These are phyloP conservation scores for Arabis alpina DNA, from an alignment of 345 rosid species.

Conservation along the genomic window DNA sequence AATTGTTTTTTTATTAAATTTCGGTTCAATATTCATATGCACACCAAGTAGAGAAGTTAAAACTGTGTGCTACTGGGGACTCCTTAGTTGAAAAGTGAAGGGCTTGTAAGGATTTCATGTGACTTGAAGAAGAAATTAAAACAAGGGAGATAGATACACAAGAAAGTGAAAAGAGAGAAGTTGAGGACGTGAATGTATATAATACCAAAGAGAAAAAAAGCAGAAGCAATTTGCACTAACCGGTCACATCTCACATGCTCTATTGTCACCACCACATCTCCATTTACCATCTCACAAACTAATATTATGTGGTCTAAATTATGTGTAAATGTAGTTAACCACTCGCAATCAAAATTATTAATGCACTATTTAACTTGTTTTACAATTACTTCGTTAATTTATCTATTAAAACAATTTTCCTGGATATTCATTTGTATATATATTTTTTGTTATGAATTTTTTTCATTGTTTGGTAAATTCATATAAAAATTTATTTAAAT, in stretches of 20 bases:
- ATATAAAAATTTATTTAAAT: too few species aligned
- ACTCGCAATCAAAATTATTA: constrained; percentile 1
- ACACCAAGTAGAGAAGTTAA: background rate
- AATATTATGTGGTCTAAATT: constrained; percentile 36
- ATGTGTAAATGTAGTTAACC: constrained; percentile 17
- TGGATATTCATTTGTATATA: too few species aligned
- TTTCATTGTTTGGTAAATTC: too few species aligned
- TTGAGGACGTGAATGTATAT: constrained; percentile 39
- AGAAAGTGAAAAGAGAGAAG: constrained; percentile 41
- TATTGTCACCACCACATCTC: constrained; percentile 42
- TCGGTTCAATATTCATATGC: background rate
- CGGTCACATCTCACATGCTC: constrained; percentile 51
- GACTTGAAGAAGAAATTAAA: constrained; percentile 38
- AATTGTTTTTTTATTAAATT: background rate
- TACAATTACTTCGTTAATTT: too few species aligned
- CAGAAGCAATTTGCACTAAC: constrained; percentile 39
- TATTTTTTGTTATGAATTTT: too few species aligned
- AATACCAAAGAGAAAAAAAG: constrained; percentile 22
- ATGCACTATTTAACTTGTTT: background rate
- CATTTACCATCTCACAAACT: constrained; percentile 39
- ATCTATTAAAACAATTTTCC: too few species aligned
- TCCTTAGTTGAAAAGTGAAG: constrained; percentile 32
- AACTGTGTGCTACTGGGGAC: constrained; percentile 35
- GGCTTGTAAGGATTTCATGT: constrained; percentile 43
- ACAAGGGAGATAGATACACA: constrained; percentile 46